Percentiles rank a stretch among this genome's conserved stretches.
These are phyloP conservation scores for Trichoderma guizhouense DNA, from an alignment of 2,329 filamentous ascomycete species.

Conservation along the genomic window DNA sequence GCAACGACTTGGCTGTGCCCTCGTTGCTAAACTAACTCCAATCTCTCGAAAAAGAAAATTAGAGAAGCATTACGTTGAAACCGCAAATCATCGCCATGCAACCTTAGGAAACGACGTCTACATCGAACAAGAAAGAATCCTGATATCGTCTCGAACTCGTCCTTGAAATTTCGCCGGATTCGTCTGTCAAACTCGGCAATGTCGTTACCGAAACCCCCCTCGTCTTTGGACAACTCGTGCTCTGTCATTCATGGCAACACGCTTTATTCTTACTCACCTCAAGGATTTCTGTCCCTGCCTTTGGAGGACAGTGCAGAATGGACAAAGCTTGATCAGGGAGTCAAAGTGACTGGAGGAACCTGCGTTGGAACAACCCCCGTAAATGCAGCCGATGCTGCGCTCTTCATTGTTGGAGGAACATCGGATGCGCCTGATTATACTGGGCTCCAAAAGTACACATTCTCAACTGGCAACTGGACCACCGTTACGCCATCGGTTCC, in stretches of 20 bases:
- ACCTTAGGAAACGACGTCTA: conserved; percentile 4
- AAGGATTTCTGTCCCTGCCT: conserved; percentile 70
- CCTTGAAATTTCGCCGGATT: background rate
- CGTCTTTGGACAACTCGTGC: conserved; percentile 72
- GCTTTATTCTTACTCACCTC: conserved; percentile 76
- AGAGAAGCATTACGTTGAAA: background rate
- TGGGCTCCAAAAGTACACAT: conserved; percentile 69
- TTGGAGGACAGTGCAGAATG: conserved; percentile 69
- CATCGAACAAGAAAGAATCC: background rate
- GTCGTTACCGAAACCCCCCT: conserved; percentile 67
- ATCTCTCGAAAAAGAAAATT: background rate
- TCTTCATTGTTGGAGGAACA: conserved; percentile 80
- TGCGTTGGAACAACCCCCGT: conserved; percentile 70
- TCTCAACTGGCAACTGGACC: conserved; percentile 52
- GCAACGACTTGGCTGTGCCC: conserved; percentile 10
- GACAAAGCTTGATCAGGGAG: conserved; percentile 62
- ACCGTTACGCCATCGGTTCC: conserved; percentile 41
- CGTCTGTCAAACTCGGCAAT: conserved; percentile 42
- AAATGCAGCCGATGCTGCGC: conserved; percentile 55
- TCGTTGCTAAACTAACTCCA: conserved; percentile 2
- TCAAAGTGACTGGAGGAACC: conserved; percentile 68
- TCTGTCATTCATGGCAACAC: conserved; percentile 77
- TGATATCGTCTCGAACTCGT: background rate
- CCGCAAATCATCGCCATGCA: conserved; percentile 24
- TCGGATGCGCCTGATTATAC: conserved; percentile 54